A percentile compares a stretch with the other conserved stretches of the same genome.
phyloP scores from a whole-genome alignment of 2,329 filamentous ascomycete genomes.

The Sclerotinia subarctica region DNA sequence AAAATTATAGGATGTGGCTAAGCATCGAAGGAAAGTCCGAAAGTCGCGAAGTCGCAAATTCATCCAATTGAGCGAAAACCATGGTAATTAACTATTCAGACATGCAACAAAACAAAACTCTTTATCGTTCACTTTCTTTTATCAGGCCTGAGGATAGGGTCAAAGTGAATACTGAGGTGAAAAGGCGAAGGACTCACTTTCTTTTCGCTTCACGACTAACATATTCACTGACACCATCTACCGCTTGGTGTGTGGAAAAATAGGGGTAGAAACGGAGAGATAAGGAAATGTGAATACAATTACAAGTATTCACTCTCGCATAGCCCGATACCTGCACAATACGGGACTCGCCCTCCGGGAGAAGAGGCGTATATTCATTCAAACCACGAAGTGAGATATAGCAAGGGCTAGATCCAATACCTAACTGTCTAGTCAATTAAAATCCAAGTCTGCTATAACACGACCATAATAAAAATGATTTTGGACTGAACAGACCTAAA shows the following conservation, averaged over 20 bases:
- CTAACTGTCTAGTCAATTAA: too few relatives aligned
- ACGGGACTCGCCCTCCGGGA: too few relatives aligned
- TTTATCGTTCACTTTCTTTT: neutral
- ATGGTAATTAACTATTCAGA: neutral
- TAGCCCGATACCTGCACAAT: too few relatives aligned
- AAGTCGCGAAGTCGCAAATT: neutral
- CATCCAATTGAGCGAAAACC: neutral
- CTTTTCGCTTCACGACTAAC: neutral
- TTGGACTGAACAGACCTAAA: too few relatives aligned
- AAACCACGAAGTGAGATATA: too few relatives aligned
- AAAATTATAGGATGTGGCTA: neutral
- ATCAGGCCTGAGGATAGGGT: neutral
- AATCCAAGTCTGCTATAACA: too few relatives aligned
- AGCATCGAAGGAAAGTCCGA: neutral
- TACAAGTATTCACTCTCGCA: too few relatives aligned
- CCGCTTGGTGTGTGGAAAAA: neutral
- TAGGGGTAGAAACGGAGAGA: neutral
- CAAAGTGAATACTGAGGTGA: too few relatives aligned
- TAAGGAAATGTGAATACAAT: neutral
- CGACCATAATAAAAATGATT: too few relatives aligned
- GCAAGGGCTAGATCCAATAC: too few relatives aligned
- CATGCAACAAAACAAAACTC: neutral
- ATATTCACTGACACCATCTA: neutral
- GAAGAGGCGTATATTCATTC: too few relatives aligned
- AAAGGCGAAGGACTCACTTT: neutral